Conservation (phyloP, 495 filamentous ascomycete species). For the Daldinia grandis region DNA sequence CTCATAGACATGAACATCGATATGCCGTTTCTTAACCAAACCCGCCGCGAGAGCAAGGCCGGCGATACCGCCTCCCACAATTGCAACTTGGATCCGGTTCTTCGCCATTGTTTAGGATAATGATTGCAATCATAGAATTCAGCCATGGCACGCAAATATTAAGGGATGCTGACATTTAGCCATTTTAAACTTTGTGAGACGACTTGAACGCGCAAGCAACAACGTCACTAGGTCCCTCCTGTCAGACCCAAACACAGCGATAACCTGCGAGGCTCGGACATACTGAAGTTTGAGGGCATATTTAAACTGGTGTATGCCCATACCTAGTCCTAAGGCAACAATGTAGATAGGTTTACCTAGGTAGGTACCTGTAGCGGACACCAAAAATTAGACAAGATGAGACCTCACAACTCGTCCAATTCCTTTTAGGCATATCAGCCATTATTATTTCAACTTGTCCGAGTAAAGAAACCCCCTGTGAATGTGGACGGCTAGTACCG, state of each 20-base stretch:
- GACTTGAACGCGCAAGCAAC: slow-evolving; percentile 13
- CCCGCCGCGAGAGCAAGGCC: slow-evolving; percentile 50
- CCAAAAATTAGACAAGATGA: background rate
- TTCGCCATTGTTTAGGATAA: slow-evolving; percentile 12
- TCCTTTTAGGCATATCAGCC: background rate
- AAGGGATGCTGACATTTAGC: background rate
- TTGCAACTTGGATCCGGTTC: slow-evolving; percentile 44
- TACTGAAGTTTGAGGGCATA: background rate
- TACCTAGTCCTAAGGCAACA: background rate
- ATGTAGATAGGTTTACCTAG: background rate
- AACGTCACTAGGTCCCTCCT: slow-evolving; percentile 19
- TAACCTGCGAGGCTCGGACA: background rate
- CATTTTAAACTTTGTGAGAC: slow-evolving; percentile 13
- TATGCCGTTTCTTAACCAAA: slow-evolving; percentile 44
- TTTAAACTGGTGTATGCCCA: background rate
- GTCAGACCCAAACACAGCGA: background rate
- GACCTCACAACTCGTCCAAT: background rate
- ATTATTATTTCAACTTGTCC: background rate
- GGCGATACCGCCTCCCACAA: slow-evolving; percentile 50
- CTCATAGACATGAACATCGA: slow-evolving; percentile 48
- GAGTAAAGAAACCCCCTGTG: background rate
- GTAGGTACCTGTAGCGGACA: background rate
- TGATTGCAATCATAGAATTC: background rate
- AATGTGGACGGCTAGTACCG: background rate
- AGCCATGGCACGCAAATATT: too few relatives aligned